Percentiles rank a stretch among this genome's conserved stretches.
Conservation (phyloP, 2,329 filamentous ascomycete genomes). For the Pestalotiopsis sp. region DNA sequence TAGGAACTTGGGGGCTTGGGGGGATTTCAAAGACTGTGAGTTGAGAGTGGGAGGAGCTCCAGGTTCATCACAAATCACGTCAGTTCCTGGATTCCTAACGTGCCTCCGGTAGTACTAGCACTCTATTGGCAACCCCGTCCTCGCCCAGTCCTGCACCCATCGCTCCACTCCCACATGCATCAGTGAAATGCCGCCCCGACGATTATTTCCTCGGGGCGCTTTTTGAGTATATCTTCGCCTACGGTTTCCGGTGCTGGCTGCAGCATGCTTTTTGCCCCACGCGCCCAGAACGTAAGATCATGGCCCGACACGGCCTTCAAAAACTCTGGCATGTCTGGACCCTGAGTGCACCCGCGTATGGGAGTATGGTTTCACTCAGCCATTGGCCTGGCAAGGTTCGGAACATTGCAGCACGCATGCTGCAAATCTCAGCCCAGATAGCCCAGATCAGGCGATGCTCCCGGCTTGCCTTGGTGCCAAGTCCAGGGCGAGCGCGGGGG, state of each 20-base stretch:
- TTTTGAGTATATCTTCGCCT: not conserved
- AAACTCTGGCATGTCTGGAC: not conserved
- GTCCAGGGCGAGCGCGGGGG: not conserved
- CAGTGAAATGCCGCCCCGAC: not conserved
- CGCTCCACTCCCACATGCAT: not conserved
- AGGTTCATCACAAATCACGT: not conserved
- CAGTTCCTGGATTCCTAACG: not conserved
- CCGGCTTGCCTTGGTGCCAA: not conserved
- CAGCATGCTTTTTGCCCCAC: too few species aligned
- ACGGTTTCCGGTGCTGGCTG: not conserved
- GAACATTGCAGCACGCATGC: not conserved
- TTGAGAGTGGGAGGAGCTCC: not conserved
- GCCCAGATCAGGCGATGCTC: conserved; percentile 5
- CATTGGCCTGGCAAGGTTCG: conserved; percentile 7
- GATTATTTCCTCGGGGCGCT: not conserved
- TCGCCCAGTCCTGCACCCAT: not conserved
- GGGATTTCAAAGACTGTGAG: not conserved
- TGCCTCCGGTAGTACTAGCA: not conserved
- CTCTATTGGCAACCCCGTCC: too few species aligned
- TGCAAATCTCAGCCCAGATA: conserved; percentile 7
- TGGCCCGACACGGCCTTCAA: not conserved
- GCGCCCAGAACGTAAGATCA: not conserved
- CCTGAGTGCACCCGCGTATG: not conserved
- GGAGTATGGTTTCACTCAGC: not conserved
- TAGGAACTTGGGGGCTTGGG: not conserved